Percentiles rank a stretch among this genome's conserved stretches.
phyloP scores from a whole-genome alignment of 1,284 basidiomycete species.

The Omphalotus olearius region DNA sequence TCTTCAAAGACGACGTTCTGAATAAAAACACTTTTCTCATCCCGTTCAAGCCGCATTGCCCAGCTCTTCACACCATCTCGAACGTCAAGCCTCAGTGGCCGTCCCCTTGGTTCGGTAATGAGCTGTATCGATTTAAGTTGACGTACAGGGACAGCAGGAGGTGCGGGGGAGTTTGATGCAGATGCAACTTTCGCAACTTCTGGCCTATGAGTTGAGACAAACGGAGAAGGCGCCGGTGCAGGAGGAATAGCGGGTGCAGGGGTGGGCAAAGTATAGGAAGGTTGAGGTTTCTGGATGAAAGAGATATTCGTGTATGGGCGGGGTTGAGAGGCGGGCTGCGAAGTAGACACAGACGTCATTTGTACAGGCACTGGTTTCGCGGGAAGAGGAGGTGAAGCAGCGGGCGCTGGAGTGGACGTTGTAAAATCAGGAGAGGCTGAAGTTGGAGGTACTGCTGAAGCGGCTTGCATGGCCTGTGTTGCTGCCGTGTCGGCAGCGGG shows the following conservation, averaged over 20 bases:
- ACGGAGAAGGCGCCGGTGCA: not conserved
- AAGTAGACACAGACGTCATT: not conserved
- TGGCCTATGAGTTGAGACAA: not conserved
- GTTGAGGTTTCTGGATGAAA: not conserved
- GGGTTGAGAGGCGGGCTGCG: constrained; percentile 1
- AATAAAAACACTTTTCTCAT: constrained; percentile 49
- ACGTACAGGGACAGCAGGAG: constrained; percentile 38
- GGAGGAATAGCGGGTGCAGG: constrained; percentile 5
- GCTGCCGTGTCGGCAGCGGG: constrained; percentile 8
- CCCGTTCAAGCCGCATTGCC: constrained; percentile 53
- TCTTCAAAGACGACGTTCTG: constrained; percentile 47
- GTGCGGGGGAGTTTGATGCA: constrained; percentile 20
- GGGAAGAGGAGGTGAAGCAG: constrained; percentile 20
- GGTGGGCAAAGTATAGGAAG: not conserved
- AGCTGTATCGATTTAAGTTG: constrained; percentile 48
- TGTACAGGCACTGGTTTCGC: constrained; percentile 5
- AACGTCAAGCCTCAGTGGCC: constrained; percentile 52
- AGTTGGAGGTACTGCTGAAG: constrained; percentile 13
- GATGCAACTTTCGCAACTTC: not conserved
- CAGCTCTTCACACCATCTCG: constrained; percentile 64
- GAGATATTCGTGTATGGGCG: constrained; percentile 2
- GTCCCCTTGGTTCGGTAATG: constrained; percentile 51
- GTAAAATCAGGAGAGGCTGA: constrained; percentile 4
- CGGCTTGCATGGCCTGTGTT: not conserved
- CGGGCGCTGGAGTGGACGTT: constrained; percentile 11